phyloP scores from a whole-genome alignment of 352 stramenopile species.

The Phytophthora foliorum region DNA sequence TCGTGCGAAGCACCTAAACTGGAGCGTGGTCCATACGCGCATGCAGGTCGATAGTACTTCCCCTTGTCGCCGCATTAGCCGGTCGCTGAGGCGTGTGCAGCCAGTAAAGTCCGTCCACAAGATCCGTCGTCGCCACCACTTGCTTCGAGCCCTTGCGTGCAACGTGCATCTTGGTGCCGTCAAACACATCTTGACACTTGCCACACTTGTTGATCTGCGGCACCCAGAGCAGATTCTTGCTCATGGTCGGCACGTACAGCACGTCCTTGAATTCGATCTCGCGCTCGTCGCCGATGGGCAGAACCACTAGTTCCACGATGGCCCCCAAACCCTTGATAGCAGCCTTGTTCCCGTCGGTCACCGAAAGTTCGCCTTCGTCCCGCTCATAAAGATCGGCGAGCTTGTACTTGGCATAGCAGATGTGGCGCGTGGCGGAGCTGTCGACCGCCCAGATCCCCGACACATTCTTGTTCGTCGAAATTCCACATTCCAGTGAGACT shows the following conservation, averaged over 20 bases:
- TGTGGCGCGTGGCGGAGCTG: conserved; percentile 23
- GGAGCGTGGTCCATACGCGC: too few relatives aligned
- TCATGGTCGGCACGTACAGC: conserved; percentile 21
- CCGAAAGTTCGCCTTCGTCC: background rate
- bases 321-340: conserved; percentile 13
- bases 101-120: conserved; percentile 29
- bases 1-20: too few relatives aligned
- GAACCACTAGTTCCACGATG: conserved; percentile 5
- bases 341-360: conserved; percentile 13
- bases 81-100: background rate
- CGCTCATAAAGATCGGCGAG: too few relatives aligned
- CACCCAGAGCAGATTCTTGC: conserved; percentile 25
- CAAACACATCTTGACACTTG: conserved; percentile 27
- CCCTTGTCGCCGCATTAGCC: too few relatives aligned
- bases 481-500: conserved; percentile 19
- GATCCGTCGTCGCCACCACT: conserved; percentile 20
- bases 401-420: conserved; percentile 15
- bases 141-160: conserved; percentile 17
- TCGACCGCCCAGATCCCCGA: conserved; percentile 14
- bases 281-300: conserved; percentile 15
- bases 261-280: conserved; percentile 20
- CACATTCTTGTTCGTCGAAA: conserved; percentile 7
- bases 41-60: too few relatives aligned
- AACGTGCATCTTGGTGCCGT: conserved; percentile 20
- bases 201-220: conserved; percentile 17